Percentiles rank a stretch among this genome's conserved stretches.
These are phyloP conservation scores for Aspergillus taichungensis DNA, from an alignment of 495 filamentous ascomycete genomes.

Conservation along the genomic window DNA sequence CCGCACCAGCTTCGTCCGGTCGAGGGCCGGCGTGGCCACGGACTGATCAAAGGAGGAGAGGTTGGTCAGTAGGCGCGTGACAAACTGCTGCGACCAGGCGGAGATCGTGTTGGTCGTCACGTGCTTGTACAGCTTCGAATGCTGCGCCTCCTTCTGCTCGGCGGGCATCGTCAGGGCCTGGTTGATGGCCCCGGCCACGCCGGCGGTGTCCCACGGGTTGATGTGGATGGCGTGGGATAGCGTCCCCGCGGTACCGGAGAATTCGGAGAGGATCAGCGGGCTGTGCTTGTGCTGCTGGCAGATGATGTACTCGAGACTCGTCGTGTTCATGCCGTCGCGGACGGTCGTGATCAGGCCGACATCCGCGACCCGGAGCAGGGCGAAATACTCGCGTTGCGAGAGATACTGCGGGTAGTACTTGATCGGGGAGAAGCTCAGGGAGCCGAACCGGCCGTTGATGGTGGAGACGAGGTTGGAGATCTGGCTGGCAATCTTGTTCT, in stretches of 20 bases:
- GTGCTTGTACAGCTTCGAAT: slow-evolving; percentile 60
- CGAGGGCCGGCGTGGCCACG: slow-evolving; percentile 71
- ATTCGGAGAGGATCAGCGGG: slow-evolving; percentile 87
- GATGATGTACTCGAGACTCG: slow-evolving; percentile 84
- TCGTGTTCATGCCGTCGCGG: slow-evolving; percentile 95
- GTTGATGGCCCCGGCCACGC: slow-evolving; percentile 72
- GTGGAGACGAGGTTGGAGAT: slow-evolving; percentile 80
- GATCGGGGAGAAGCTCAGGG: slow-evolving; percentile 74
- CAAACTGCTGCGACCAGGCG: slow-evolving; percentile 68
- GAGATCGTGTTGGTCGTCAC: slow-evolving; percentile 77
- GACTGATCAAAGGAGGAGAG: slow-evolving; percentile 65
- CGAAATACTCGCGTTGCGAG: slow-evolving; percentile 79
- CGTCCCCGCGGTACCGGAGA: slow-evolving; percentile 85
- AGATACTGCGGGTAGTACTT: slow-evolving; percentile 91
- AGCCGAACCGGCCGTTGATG: slow-evolving; percentile 85
- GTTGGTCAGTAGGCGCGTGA: slow-evolving; percentile 67
- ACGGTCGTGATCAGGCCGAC: slow-evolving; percentile 88
- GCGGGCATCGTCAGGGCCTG: slow-evolving; percentile 64
- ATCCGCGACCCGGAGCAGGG: slow-evolving; percentile 75
- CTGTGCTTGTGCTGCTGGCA: slow-evolving; percentile 78
- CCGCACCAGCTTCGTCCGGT: slow-evolving; percentile 56
- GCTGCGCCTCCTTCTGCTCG: slow-evolving; percentile 45
- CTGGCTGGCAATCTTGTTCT: slow-evolving; percentile 67
- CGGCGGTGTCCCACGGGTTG: slow-evolving; percentile 84
- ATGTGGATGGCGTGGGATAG: slow-evolving; percentile 82